Conservation (phyloP, 768 basidiomycete species). For the Psilocybe subaeruginosa region DNA sequence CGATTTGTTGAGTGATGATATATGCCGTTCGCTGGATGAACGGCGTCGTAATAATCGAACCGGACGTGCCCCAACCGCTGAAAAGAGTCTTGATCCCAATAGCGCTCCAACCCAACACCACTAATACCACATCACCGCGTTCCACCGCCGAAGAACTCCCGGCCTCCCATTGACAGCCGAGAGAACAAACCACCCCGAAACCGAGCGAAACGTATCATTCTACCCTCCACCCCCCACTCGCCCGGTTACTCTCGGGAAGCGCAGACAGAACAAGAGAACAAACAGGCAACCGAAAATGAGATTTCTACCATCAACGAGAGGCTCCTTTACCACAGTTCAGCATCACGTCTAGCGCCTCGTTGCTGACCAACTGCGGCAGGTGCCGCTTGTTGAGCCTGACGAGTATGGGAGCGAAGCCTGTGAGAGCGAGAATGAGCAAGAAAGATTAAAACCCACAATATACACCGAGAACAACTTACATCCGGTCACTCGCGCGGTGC, state of each 20-base stretch:
- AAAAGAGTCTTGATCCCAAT: conserved; percentile 32
- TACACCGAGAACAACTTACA: conserved; percentile 53
- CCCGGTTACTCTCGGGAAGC: conserved; percentile 50
- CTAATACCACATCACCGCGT: conserved; percentile 14
- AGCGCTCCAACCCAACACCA: conserved; percentile 17
- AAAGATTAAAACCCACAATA: conserved; percentile 16
- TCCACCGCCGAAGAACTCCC: conserved; percentile 17
- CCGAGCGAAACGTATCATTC: conserved; percentile 41
- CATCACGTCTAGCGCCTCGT: conserved; percentile 46
- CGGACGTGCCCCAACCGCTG: conserved; percentile 44
- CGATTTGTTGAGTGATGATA: conserved; percentile 24
- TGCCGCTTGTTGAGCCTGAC: conserved; percentile 71
- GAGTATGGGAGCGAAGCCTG: conserved; percentile 88
- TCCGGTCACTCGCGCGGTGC: conserved; percentile 79
- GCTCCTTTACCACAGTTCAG: conserved; percentile 58
- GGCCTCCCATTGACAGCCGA: conserved; percentile 21
- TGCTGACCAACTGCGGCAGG: conserved; percentile 53
- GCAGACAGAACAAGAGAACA: conserved; percentile 31
- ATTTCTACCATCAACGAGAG: conserved; percentile 17
- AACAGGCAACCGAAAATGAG: conserved; percentile 27
- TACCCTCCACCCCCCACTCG: conserved; percentile 53
- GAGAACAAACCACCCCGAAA: conserved; percentile 32
- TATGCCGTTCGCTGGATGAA: conserved; percentile 11
- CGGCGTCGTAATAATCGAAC: conserved; percentile 27
- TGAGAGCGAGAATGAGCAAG: conserved; percentile 19